Conservation (phyloP, 1,284 basidiomycete genomes). For the Ceratobasidium sp. region DNA sequence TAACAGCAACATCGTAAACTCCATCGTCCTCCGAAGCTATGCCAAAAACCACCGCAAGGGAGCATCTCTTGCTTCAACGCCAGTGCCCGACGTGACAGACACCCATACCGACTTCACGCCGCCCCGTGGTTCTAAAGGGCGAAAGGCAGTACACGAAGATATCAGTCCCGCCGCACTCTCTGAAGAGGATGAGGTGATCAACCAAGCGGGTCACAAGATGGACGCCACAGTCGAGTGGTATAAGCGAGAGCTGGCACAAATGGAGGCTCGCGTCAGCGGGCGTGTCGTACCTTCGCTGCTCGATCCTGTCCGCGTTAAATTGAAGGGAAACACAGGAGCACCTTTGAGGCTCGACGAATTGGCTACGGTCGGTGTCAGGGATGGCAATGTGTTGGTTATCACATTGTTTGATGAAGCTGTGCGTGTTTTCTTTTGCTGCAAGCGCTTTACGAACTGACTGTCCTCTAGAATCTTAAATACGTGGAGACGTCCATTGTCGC, state of each 20-base stretch:
- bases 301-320: slow-evolving; percentile 72
- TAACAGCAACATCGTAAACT: not conserved
- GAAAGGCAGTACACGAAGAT: slow-evolving; percentile 35
- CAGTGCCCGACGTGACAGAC: slow-evolving; percentile 15
- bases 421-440: slow-evolving; percentile 10
- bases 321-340: slow-evolving; percentile 58
- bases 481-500: slow-evolving; percentile 79
- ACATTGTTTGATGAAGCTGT: slow-evolving; percentile 77
- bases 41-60: slow-evolving; percentile 44
- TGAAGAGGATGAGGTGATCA: slow-evolving; percentile 58
- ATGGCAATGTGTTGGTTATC: slow-evolving; percentile 76
- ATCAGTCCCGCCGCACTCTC: slow-evolving; percentile 23
- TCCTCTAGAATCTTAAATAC: slow-evolving; percentile 74
- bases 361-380: slow-evolving; percentile 81
- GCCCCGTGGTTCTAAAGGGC: slow-evolving; percentile 33
- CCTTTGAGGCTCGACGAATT: slow-evolving; percentile 69
- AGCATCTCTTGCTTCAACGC: slow-evolving; percentile 19
- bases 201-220: slow-evolving; percentile 67
- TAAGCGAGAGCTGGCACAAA: slow-evolving; percentile 74
- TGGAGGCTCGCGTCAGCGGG: slow-evolving; percentile 78
- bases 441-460: not conserved
- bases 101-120: slow-evolving; percentile 42
- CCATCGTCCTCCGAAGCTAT: slow-evolving; percentile 1
- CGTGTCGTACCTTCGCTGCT: slow-evolving; percentile 79
- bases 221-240: slow-evolving; percentile 72